These are phyloP conservation scores for Skeletonema marinoi DNA, from an alignment of 108 stramenopile species.

Conservation along the genomic window DNA sequence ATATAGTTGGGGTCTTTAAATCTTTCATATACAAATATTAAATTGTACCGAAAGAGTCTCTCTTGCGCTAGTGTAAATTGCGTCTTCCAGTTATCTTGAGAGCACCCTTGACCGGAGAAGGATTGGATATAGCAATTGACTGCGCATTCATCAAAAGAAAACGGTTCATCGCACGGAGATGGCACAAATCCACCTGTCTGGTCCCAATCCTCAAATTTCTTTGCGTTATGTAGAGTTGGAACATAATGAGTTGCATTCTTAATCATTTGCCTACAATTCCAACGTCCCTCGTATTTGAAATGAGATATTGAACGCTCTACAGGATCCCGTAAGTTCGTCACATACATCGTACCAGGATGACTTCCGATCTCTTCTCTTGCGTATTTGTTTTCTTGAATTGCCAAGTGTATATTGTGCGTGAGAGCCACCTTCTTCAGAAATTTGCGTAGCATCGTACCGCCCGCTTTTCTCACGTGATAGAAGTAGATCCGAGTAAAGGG, in stretches of 20 bases:
- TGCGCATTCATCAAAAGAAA: slow-evolving; percentile 29
- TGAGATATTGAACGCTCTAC: slow-evolving; percentile 41
- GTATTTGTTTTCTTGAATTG: slow-evolving; percentile 23
- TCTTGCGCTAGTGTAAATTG: slow-evolving; percentile 26
- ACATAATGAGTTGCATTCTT: slow-evolving; percentile 38
- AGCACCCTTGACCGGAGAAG: slow-evolving; percentile 34
- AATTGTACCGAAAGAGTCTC: slow-evolving; percentile 32
- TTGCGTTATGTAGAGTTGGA: slow-evolving; percentile 29
- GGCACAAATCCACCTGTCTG: slow-evolving; percentile 24
- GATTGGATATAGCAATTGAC: slow-evolving; percentile 46
- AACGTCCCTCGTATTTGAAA: slow-evolving; percentile 48
- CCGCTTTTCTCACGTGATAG: slow-evolving; percentile 49
- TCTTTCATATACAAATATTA: slow-evolving; percentile 33
- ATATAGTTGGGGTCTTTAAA: slow-evolving; percentile 29
- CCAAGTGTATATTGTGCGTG: slow-evolving; percentile 11
- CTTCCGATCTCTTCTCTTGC: slow-evolving; percentile 44
- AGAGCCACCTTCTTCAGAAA: slow-evolving; percentile 34
- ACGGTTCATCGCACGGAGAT: slow-evolving; percentile 22
- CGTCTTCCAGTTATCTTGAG: slow-evolving; percentile 27
- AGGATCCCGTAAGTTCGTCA: slow-evolving; percentile 40
- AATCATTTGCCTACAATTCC: slow-evolving; percentile 41
- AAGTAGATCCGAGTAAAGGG: slow-evolving; percentile 17
- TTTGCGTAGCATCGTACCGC: slow-evolving; percentile 47
- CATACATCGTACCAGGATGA: slow-evolving; percentile 26
- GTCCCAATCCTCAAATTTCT: slow-evolving; percentile 23